phyloP scores from a whole-genome alignment of 768 basidiomycete genomes.

The Boletus patriciae region DNA sequence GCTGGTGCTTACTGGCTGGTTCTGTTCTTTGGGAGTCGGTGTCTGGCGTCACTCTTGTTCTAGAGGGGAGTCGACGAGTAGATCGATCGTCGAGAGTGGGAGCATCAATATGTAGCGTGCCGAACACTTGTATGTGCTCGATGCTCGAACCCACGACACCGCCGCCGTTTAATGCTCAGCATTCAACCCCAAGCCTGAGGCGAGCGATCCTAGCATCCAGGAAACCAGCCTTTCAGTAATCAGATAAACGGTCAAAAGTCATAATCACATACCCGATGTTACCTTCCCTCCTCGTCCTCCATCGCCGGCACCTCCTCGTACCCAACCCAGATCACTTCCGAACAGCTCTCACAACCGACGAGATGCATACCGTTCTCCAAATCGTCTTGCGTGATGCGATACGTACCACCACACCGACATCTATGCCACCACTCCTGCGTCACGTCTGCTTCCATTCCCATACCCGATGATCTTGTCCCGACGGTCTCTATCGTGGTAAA shows the following conservation, averaged over 20 bases:
- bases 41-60: background rate
- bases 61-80: background rate
- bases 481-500: conserved; percentile 36
- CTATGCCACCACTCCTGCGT: conserved; percentile 49
- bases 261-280: background rate
- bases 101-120: background rate
- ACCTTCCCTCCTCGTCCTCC: conserved; percentile 21
- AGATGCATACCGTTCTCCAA: conserved; percentile 75
- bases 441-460: conserved; percentile 34
- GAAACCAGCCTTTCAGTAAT: background rate
- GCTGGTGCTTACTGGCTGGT: background rate
- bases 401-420: conserved; percentile 75
- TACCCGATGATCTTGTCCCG: background rate
- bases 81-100: background rate
- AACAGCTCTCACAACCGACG: conserved; percentile 71
- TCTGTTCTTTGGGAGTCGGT: background rate
- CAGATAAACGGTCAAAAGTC: background rate
- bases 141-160: background rate
- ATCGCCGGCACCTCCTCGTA: conserved; percentile 53
- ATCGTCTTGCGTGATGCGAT: conserved; percentile 53
- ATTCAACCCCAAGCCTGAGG: no score
- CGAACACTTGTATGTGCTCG: background rate
- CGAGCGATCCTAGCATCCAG: background rate
- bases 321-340: conserved; percentile 84
- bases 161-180: background rate